A percentile compares a stretch with the other conserved stretches of the same genome.
phyloP scores from a whole-genome alignment of 139 green algal genomes.

The Chlorella ohadii region DNA sequence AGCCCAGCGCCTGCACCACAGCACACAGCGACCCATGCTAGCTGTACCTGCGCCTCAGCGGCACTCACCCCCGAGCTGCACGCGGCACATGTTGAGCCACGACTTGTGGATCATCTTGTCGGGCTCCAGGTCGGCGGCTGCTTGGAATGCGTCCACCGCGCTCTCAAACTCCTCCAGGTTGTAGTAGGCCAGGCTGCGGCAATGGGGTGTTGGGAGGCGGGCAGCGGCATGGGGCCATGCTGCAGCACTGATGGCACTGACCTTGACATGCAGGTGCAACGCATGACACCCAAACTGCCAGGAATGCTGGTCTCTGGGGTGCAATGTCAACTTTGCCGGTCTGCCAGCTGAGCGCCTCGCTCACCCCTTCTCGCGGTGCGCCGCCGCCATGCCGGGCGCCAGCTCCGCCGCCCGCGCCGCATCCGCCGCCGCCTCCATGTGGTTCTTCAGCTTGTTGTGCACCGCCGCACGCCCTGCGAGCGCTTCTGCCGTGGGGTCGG shows the following conservation, averaged over 20 bases:
- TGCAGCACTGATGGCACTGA: too few relatives aligned
- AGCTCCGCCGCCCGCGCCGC: slow-evolving; percentile 76
- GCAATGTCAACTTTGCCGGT: too few relatives aligned
- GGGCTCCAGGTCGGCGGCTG: slow-evolving; percentile 60
- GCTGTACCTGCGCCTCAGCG: neutral
- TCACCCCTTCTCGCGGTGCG: slow-evolving; percentile 58
- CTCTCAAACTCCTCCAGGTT: slow-evolving; percentile 90
- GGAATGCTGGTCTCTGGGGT: too few relatives aligned
- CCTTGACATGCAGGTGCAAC: too few relatives aligned
- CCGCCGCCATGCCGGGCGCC: slow-evolving; percentile 60
- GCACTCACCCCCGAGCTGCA: slow-evolving; percentile 35
- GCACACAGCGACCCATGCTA: too few relatives aligned
- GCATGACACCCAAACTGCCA: too few relatives aligned
- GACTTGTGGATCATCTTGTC: slow-evolving; percentile 78
- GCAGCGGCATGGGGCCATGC: neutral
- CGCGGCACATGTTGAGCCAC: slow-evolving; percentile 43
- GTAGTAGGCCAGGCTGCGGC: slow-evolving; percentile 17
- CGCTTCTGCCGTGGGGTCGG: neutral
- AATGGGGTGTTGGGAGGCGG: neutral
- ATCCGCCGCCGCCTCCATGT: slow-evolving; percentile 76
- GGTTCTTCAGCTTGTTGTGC: slow-evolving; percentile 74
- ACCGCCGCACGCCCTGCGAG: slow-evolving; percentile 54
- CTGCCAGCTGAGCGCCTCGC: neutral
- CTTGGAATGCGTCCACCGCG: slow-evolving; percentile 79
- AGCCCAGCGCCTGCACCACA: too few relatives aligned